Conservation (phyloP, 441 rosid species). For the Croton setiger region DNA sequence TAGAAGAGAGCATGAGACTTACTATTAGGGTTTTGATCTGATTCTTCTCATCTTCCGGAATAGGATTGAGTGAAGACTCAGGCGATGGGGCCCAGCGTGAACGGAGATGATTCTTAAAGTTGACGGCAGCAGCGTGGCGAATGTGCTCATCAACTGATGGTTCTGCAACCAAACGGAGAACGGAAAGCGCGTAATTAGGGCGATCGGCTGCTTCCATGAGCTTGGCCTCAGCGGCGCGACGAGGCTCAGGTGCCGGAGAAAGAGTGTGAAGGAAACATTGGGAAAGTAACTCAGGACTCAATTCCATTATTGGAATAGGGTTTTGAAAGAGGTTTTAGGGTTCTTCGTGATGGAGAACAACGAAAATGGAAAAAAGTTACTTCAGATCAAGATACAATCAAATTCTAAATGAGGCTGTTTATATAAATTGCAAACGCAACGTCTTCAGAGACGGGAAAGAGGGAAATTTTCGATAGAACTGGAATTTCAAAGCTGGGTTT, state of each 20-base stretch:
- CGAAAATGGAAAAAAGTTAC: background rate
- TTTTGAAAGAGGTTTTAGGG: background rate
- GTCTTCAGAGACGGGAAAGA: too few species aligned
- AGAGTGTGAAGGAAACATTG: slow-evolving; percentile 81
- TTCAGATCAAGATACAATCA: too few species aligned
- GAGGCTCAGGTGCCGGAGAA: slow-evolving; percentile 71
- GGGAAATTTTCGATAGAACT: slow-evolving; percentile 6
- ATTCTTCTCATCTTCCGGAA: slow-evolving; percentile 63
- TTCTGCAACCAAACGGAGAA: slow-evolving; percentile 73
- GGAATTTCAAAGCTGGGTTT: too few species aligned
- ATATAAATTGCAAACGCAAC: too few species aligned
- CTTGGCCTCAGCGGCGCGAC: slow-evolving; percentile 77
- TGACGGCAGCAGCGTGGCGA: slow-evolving; percentile 94
- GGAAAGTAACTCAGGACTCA: slow-evolving; percentile 64
- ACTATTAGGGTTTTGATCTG: slow-evolving; percentile 82
- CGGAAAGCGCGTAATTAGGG: slow-evolving; percentile 73
- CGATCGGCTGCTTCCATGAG: slow-evolving; percentile 54
- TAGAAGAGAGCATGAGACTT: slow-evolving; percentile 71
- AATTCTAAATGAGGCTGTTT: too few species aligned
- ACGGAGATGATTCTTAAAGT: slow-evolving; percentile 91
- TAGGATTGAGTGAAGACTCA: slow-evolving; percentile 43
- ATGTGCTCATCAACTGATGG: slow-evolving; percentile 72
- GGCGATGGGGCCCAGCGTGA: slow-evolving; percentile 65
- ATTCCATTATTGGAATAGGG: slow-evolving; percentile 44
- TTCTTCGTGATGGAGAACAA: background rate